phyloP scores from a whole-genome alignment of 2,329 filamentous ascomycete species.

The Stylonectria norvegica region DNA sequence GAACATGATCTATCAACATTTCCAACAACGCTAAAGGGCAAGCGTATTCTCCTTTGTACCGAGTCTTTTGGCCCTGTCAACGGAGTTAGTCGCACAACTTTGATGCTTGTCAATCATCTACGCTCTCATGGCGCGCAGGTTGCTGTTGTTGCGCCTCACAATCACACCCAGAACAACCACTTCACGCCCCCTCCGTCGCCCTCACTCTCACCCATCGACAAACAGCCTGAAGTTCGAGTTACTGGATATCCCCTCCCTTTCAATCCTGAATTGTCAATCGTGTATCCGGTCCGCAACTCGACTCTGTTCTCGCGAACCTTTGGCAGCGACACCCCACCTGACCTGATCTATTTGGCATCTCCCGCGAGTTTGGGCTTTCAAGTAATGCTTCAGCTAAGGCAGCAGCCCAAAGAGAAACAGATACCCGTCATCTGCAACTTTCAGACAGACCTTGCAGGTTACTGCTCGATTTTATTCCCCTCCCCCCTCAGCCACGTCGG shows the following conservation, averaged over 20 bases:
- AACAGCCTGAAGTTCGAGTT: slow-evolving; percentile 53
- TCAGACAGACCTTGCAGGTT: slow-evolving; percentile 67
- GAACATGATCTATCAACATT: slow-evolving; percentile 44
- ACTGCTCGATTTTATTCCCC: slow-evolving; percentile 67
- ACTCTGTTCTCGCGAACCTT: slow-evolving; percentile 60
- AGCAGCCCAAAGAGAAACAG: slow-evolving; percentile 51
- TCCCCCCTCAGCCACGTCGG: slow-evolving; percentile 58
- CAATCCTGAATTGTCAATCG: slow-evolving; percentile 67
- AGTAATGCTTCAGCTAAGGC: slow-evolving; percentile 64
- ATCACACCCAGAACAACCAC: slow-evolving; percentile 52
- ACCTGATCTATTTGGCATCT: slow-evolving; percentile 67
- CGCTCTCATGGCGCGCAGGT: slow-evolving; percentile 61
- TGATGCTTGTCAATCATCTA: slow-evolving; percentile 66
- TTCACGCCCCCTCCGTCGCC: slow-evolving; percentile 44
- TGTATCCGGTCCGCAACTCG: slow-evolving; percentile 65
- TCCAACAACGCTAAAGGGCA: slow-evolving; percentile 51
- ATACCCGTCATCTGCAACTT: slow-evolving; percentile 65
- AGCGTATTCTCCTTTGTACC: slow-evolving; percentile 63
- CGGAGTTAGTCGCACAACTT: slow-evolving; percentile 67
- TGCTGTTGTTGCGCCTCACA: slow-evolving; percentile 63
- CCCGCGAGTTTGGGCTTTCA: slow-evolving; percentile 69
- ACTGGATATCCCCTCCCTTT: slow-evolving; percentile 66
- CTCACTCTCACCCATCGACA: slow-evolving; percentile 30
- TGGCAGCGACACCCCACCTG: slow-evolving; percentile 47
- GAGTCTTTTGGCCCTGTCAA: slow-evolving; percentile 72